Percentiles rank a stretch among this genome's conserved stretches.
These are phyloP conservation scores for Epichloe glyceriae DNA, from an alignment of 2,329 filamentous ascomycete genomes.

Conservation along the genomic window DNA sequence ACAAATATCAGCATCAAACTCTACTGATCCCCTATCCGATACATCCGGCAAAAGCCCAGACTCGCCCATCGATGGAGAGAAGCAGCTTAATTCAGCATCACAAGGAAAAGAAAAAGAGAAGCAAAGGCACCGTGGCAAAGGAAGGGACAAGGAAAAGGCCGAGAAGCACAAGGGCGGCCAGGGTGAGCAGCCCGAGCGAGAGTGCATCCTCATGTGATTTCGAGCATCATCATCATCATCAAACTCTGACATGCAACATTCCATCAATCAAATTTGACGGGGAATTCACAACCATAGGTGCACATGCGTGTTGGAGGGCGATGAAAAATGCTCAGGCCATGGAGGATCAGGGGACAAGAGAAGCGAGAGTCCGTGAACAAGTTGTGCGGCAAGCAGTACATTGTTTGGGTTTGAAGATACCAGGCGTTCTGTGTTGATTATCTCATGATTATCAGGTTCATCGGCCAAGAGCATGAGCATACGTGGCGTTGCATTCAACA, in stretches of 20 bases:
- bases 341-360: background rate
- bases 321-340: too few relatives aligned
- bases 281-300: background rate
- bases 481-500: background rate
- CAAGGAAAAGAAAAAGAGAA: slow-evolving; percentile 13
- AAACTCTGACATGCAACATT: too few relatives aligned
- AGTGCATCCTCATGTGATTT: slow-evolving; percentile 34
- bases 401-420: background rate
- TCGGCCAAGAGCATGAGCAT: background rate
- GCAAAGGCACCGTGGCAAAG: slow-evolving; percentile 20
- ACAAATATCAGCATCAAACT: slow-evolving; percentile 15
- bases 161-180: slow-evolving; percentile 21
- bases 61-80: slow-evolving; percentile 11
- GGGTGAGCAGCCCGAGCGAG: slow-evolving; percentile 29
- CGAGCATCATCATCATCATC: background rate
- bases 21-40: slow-evolving; percentile 14
- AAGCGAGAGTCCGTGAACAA: background rate
- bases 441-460: background rate
- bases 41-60: slow-evolving; percentile 10
- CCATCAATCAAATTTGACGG: too few relatives aligned
- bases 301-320: background rate
- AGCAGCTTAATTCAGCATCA: slow-evolving; percentile 2
- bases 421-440: slow-evolving; percentile 1
- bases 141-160: slow-evolving; percentile 26
- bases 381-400: background rate